A percentile compares a stretch with the other conserved stretches of the same genome.
These are phyloP conservation scores for Gastrolobium bilobum DNA, from an alignment of 306 rosid species.

Conservation along the genomic window DNA sequence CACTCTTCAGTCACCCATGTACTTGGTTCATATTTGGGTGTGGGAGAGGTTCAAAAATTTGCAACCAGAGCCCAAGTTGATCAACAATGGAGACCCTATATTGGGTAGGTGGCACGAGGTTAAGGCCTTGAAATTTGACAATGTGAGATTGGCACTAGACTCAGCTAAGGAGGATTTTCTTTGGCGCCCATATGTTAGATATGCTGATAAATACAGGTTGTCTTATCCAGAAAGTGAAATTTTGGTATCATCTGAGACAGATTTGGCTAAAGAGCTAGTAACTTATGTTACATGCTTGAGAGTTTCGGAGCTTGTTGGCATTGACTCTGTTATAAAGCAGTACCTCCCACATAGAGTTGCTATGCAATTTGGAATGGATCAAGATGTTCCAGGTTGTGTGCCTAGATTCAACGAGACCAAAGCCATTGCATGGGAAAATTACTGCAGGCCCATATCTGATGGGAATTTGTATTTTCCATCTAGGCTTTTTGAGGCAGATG, in stretches of 20 bases:
- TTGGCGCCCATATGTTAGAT: slow-evolving; percentile 63
- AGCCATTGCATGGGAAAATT: slow-evolving; percentile 54
- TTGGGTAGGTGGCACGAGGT: slow-evolving; percentile 57
- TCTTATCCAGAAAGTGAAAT: slow-evolving; percentile 51
- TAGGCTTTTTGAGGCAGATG: slow-evolving; percentile 47
- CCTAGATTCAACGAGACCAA: background rate
- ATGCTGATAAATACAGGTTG: slow-evolving; percentile 8
- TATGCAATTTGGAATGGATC: slow-evolving; percentile 75
- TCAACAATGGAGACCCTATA: slow-evolving; percentile 32
- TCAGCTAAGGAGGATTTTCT: slow-evolving; percentile 45
- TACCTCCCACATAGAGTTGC: slow-evolving; percentile 70
- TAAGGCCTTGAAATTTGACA: slow-evolving; percentile 39
- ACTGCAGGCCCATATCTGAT: slow-evolving; percentile 35
- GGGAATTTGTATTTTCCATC: slow-evolving; percentile 51
- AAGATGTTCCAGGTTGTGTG: slow-evolving; percentile 55
- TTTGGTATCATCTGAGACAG: slow-evolving; percentile 25
- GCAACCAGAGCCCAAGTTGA: slow-evolving; percentile 46
- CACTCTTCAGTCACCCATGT: slow-evolving; percentile 56
- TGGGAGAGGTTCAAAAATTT: slow-evolving; percentile 66
- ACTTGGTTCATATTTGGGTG: slow-evolving; percentile 71
- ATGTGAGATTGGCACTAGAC: slow-evolving; percentile 53
- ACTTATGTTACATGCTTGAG: slow-evolving; percentile 55
- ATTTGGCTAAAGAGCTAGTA: slow-evolving; percentile 29
- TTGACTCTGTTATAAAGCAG: slow-evolving; percentile 37
- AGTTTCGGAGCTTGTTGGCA: slow-evolving; percentile 57